A percentile compares a stretch with the other conserved stretches of the same genome.
Evolutionary conservation across 805 yeast species (phyloP).

Genomic region (Candida manassasensis): DNA sequence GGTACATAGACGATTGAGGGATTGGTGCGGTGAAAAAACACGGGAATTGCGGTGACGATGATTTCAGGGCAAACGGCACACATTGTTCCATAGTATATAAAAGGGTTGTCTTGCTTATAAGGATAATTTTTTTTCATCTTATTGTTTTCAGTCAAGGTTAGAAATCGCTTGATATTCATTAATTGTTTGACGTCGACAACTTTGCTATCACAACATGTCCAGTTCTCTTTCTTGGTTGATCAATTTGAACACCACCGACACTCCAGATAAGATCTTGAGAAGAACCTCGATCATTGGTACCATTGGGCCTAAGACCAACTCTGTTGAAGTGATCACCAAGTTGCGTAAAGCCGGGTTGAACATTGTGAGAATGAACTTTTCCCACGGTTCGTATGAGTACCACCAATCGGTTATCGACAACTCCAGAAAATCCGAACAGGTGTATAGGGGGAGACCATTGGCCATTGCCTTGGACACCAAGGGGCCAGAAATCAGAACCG

Average conservation of each 20-base stretch:
- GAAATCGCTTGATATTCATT: neutral
- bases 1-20: too few species aligned
- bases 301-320: conserved; percentile 97
- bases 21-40: too few species aligned
- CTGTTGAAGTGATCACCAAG: conserved; percentile 74
- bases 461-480: conserved; percentile 98
- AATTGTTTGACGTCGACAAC: conserved; percentile 3
- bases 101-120: neutral
- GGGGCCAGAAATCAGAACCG: conserved; percentile 99
- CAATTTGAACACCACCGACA: conserved; percentile 63
- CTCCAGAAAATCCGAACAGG: conserved; percentile 87
- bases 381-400: conserved; percentile 97
- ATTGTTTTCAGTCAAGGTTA: neutral
- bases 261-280: conserved; percentile 78
- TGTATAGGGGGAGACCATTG: conserved; percentile 91
- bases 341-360: conserved; percentile 96
- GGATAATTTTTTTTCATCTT: neutral
- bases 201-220: conserved; percentile 31
- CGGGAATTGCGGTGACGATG: too few species aligned
- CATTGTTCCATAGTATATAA: conserved; percentile 1
- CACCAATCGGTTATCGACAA: conserved; percentile 96
- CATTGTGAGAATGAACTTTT: conserved; percentile 98
- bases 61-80: conserved; percentile 2
- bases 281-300: conserved; percentile 98
- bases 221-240: conserved; percentile 74